A percentile compares a stretch with the other conserved stretches of the same genome.
Conservation (phyloP, 257 asterid species). For the Salvia rosmarinus region DNA sequence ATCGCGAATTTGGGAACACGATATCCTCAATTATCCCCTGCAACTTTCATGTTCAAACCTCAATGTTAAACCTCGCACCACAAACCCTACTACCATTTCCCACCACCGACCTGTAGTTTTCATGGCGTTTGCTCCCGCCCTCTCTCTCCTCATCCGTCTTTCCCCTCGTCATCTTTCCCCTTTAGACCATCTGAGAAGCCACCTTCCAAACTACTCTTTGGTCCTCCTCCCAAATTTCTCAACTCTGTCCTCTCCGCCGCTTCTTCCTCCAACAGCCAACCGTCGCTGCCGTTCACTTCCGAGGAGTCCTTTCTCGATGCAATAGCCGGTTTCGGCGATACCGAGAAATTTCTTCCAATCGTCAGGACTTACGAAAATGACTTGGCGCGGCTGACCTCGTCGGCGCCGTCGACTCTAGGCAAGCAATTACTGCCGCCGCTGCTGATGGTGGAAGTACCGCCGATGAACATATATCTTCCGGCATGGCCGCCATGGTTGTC, state of each 20-base stretch:
- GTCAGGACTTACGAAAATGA: slow-evolving; percentile 83
- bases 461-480: slow-evolving; percentile 64
- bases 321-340: slow-evolving; percentile 47
- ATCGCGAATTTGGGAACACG: background rate
- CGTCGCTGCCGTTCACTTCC: slow-evolving; percentile 44
- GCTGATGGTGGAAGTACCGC: slow-evolving; percentile 92
- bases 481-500: slow-evolving; percentile 69
- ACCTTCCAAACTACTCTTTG: slow-evolving; percentile 39
- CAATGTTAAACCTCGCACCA: background rate
- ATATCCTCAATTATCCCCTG: background rate
- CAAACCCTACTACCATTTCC: slow-evolving; percentile 37
- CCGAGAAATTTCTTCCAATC: slow-evolving; percentile 50
- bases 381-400: slow-evolving; percentile 69
- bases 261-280: slow-evolving; percentile 44
- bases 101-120: too few species aligned
- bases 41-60: background rate
- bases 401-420: slow-evolving; percentile 77
- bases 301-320: slow-evolving; percentile 62
- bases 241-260: slow-evolving; percentile 36
- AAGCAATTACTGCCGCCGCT: slow-evolving; percentile 90
- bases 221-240: slow-evolving; percentile 18
- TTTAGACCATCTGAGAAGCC: slow-evolving; percentile 22
- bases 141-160: slow-evolving; percentile 33
- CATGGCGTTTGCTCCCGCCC: slow-evolving; percentile 54
- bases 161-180: slow-evolving; percentile 31